Evolutionary conservation across 176 grass and related monocot genomes (phyloP).

Genomic region (maize (Zea mays)): Zm-B73-REFERENCE-NAM-5.0 NC_050104.1:100531001-100531500

Average conservation of each 20-base stretch:
- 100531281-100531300: slow-evolving; percentile 33
- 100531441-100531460: background rate
- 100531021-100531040: slow-evolving; percentile 7
- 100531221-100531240: slow-evolving; percentile 24
- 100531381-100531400: background rate
- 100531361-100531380: too few species aligned
- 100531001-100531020: background rate
- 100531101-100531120: slow-evolving; percentile 13
- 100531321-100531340: too few species aligned
- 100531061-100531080: slow-evolving; percentile 39
- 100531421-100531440: background rate
- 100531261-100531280: slow-evolving; percentile 21
- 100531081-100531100: slow-evolving; percentile 48
- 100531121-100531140: slow-evolving; percentile 46
- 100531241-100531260: slow-evolving; percentile 27
- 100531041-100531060: slow-evolving; percentile 23
- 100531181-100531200: slow-evolving; percentile 26
- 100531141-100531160: slow-evolving; percentile 52
- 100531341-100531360: too few species aligned
- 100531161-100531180: slow-evolving; percentile 40
- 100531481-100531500: slow-evolving; percentile 20
- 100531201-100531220: slow-evolving; percentile 22
- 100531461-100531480: slow-evolving; percentile 7
- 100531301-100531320: too few species aligned
- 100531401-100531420: background rate